Conservation (phyloP, 2,329 filamentous ascomycete genomes). For the Lecanicillium sp. region DNA sequence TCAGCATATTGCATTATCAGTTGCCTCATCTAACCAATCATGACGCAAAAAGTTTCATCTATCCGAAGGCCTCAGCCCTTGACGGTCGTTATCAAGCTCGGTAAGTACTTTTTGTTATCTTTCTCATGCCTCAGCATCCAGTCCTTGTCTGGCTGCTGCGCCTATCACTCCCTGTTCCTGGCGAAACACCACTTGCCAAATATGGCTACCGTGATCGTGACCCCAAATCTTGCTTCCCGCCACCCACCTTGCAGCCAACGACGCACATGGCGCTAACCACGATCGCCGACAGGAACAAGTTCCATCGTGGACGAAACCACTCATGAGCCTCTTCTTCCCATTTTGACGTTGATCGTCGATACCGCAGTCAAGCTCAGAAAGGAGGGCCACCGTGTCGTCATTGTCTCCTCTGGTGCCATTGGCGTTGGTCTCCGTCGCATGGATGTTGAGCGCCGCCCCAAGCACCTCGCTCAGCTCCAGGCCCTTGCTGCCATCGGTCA, state of each 20-base stretch:
- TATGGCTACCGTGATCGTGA: not conserved
- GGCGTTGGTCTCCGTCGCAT: slow-evolving; percentile 87
- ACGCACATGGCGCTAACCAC: slow-evolving; percentile 12
- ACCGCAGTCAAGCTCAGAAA: slow-evolving; percentile 80
- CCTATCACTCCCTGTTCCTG: no score
- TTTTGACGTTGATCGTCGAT: slow-evolving; percentile 86
- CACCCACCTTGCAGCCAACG: not conserved
- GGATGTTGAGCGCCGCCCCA: slow-evolving; percentile 79
- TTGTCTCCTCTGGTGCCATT: slow-evolving; percentile 95
- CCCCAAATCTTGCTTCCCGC: slow-evolving; percentile 1
- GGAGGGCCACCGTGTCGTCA: slow-evolving; percentile 88
- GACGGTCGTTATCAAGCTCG: slow-evolving; percentile 80
- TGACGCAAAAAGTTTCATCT: slow-evolving; percentile 11
- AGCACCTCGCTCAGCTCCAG: slow-evolving; percentile 84
- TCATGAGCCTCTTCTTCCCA: slow-evolving; percentile 86
- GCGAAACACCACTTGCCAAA: no score
- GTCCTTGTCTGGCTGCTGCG: slow-evolving; percentile 1
- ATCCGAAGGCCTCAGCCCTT: slow-evolving; percentile 34
- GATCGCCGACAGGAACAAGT: slow-evolving; percentile 64
- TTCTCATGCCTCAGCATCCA: no score
- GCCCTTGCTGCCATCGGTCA: slow-evolving; percentile 94
- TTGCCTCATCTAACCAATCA: slow-evolving; percentile 3
- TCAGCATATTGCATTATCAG: no score
- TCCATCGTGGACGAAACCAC: slow-evolving; percentile 98
- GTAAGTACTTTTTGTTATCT: slow-evolving; percentile 44